These are phyloP conservation scores for Rhizopogon sp. DNA, from an alignment of 768 basidiomycete species.

Conservation along the genomic window DNA sequence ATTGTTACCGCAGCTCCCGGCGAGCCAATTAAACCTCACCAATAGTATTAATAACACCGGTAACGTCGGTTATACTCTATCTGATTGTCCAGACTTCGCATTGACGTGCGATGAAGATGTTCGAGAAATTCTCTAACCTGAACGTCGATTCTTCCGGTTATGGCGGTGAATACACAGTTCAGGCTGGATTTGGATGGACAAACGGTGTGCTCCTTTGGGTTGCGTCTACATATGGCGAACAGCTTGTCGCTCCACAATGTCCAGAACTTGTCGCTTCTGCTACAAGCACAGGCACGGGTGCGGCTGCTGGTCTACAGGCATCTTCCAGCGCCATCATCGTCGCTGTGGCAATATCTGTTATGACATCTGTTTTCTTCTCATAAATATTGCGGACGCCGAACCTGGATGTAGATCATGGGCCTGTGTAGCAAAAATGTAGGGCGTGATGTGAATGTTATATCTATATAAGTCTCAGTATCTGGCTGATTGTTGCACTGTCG, in stretches of 20 bases:
- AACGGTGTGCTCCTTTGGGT: conserved; percentile 80
- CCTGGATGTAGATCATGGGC: no score
- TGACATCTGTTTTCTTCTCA: conserved; percentile 1
- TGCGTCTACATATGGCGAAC: conserved; percentile 57
- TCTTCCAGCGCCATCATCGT: neutral
- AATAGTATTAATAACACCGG: conserved; percentile 63
- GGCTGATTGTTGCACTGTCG: no score
- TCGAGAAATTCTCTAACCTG: conserved; percentile 78
- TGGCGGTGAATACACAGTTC: conserved; percentile 88
- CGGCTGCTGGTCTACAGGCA: neutral
- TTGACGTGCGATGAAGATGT: conserved; percentile 51
- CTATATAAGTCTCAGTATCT: no score
- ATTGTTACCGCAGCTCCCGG: conserved; percentile 64
- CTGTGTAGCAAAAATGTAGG: no score
- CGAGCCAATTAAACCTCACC: conserved; percentile 65
- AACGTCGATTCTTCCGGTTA: conserved; percentile 76
- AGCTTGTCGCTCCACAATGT: conserved; percentile 59
- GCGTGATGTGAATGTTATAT: no score
- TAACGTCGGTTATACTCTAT: conserved; percentile 47
- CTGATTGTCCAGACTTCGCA: neutral
- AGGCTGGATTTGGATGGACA: conserved; percentile 87
- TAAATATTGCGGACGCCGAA: neutral
- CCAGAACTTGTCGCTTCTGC: conserved; percentile 35
- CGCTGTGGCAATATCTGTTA: neutral
- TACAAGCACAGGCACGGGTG: conserved; percentile 5